Base-by-base conservation (phyloP, 257 asterid species). In the Nicotiana undulata region DNA sequence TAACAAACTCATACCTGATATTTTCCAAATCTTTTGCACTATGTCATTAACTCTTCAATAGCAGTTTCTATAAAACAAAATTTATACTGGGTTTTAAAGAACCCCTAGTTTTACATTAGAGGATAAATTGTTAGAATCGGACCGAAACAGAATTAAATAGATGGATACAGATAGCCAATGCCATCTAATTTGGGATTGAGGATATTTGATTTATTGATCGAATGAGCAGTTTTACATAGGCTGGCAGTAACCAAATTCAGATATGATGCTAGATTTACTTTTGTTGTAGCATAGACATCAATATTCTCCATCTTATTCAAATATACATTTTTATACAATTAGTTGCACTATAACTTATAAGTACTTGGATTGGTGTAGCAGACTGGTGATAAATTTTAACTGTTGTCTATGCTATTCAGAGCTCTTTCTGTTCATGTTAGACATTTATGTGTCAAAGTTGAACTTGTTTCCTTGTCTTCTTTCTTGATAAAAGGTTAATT, bases 401-500 rank as follows among this genome's bases (percentile, higher is more conserved):
- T 26, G 61, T 49, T 74, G 26, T 74, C 61, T 8, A 26, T 29
- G 79, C 26, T 46, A 51, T 74, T 15, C 63, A 74, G 26, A 74
- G 44, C 26, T 74, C 52, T 40, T 53, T 11, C 31, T 75, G 49
- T 63, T 9, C 32, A 34, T n/a, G 6, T 28, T 40, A 18, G 75
- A 22, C 55, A 9, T 75, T 59, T 40, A 22, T 81, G 58, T 26
- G 10, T 17, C 37, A 0, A 58, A 17, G 37, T 51, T 26, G 60
- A 32, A 49, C n/a, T 12, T 60, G 58, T 29, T 37, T 58, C 72
- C 10, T 53, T 26, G 58, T 63, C 58, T 78, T 22, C 40, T 82
- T 72, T 29, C 68, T 58, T 76, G 37, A 46, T 37, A 49, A 53
- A 67, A 85, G 84, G 81, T 63, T 7, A 58, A 9, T 46, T 40